A percentile compares a stretch with the other conserved stretches of the same genome.
These are phyloP conservation scores for Rhodofomes roseus DNA, from an alignment of 1,284 basidiomycete genomes.

Conservation along the genomic window DNA sequence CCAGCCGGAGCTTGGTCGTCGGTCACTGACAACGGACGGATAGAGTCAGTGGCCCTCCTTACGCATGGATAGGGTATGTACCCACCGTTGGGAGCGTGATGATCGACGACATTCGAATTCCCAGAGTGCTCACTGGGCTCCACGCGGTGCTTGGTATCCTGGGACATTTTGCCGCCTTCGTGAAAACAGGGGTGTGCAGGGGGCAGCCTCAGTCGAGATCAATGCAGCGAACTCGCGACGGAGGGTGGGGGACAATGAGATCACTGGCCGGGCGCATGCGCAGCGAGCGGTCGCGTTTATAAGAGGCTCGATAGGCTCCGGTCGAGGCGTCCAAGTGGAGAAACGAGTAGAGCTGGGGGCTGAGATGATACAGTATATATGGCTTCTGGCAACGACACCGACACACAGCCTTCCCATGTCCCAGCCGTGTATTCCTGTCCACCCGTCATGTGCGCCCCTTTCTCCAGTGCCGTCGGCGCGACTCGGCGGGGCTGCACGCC, in stretches of 20 bases:
- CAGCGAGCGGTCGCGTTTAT: not conserved
- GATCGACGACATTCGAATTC: conserved; percentile 79
- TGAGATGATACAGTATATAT: not conserved
- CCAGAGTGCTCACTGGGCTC: conserved; percentile 31
- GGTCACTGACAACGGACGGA: conserved; percentile 16
- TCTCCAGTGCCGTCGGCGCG: not conserved
- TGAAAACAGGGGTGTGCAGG: not conserved
- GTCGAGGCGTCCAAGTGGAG: not conserved
- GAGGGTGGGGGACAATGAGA: not conserved
- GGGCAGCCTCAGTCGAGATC: too few relatives aligned
- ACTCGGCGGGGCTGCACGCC: too few relatives aligned
- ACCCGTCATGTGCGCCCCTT: not conserved
- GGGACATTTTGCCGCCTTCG: not conserved
- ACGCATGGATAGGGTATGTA: conserved; percentile 7
- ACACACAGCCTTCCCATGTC: not conserved
- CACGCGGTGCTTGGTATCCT: conserved; percentile 25
- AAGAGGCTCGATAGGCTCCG: not conserved
- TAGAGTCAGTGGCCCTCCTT: too few relatives aligned
- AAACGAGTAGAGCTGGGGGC: not conserved
- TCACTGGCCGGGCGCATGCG: not conserved
- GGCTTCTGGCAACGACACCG: not conserved
- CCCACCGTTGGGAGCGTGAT: conserved; percentile 65
- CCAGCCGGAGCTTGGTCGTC: conserved; percentile 35
- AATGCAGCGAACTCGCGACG: not conserved
- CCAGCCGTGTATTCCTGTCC: not conserved